Base-by-base conservation (phyloP, 768 basidiomycete species). In the Hygrophoropsis aurantiaca region DNA sequence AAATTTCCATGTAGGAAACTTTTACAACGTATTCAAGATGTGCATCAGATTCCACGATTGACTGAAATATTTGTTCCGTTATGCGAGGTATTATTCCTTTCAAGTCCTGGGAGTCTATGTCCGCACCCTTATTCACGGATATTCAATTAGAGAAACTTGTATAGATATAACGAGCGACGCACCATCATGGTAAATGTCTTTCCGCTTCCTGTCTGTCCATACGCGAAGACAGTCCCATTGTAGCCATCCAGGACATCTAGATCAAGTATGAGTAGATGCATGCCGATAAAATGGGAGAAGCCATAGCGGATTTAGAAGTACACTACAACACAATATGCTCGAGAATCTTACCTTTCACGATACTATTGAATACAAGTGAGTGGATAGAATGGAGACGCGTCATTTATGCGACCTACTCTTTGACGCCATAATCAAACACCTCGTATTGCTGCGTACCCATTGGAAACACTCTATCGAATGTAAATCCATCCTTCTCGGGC, bases 141-240 rank as follows among this genome's bases (percentile, higher is more conserved):
- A 36, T 36, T 56, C 32, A 52, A 50, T 24, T 38, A 25, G 48
- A n/a, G 25, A 13, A 30, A 48, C 61, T 42, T 9, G 5, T 41
- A 25, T 40, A 25, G 18, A 41, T 18, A 23, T n/a, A 32, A 43
- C 36, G 37, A 40, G 43, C 16, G 9, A 47, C 75, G 50, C 54
- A 85, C 97, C 95, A 98, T 98, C 97, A 98, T 98, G 18, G 97
- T 94, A 68, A 94, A 95, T 1, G 91, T 94, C 71, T 99, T 99
- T 48, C 95, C 95, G 54, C 90, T 93, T 55, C 89, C 90, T 2
- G 95, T 97, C 67, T 97, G 95, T 30, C 95, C 95, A 68, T 99
- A 99, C 42, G 97, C 97, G 54, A 99, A 82, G 46, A 98, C 88
- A 10, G 94, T 97, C 41, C 97, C 97, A 58, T 99, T 99, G 74